Evolutionary conservation across 345 rosid species (phyloP).

Genomic region (Rhizophora apiculata): DNA sequence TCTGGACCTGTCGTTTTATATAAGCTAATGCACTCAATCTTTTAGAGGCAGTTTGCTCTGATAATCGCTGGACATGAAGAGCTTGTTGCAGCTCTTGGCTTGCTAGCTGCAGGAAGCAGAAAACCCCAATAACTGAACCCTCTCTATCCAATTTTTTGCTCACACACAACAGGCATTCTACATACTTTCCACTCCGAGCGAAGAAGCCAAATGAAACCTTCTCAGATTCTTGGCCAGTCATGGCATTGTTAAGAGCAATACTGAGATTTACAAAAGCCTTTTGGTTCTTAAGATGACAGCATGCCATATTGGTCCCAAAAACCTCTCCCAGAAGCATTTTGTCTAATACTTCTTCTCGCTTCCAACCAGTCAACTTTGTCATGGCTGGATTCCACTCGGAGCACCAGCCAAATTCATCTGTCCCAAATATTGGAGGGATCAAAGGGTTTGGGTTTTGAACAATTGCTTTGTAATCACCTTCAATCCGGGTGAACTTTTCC

Average conservation of each 20-base stretch:
- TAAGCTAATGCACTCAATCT: slow-evolving; percentile 73
- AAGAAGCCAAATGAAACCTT: slow-evolving; percentile 82
- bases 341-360: slow-evolving; percentile 73
- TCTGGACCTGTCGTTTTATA: slow-evolving; percentile 72
- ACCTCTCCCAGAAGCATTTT: slow-evolving; percentile 90
- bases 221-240: slow-evolving; percentile 67
- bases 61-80: slow-evolving; percentile 72
- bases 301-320: slow-evolving; percentile 65
- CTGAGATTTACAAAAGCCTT: slow-evolving; percentile 81
- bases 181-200: slow-evolving; percentile 60
- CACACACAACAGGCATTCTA: slow-evolving; percentile 77
- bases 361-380: slow-evolving; percentile 75
- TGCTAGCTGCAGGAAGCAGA: slow-evolving; percentile 95
- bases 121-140: slow-evolving; percentile 69
- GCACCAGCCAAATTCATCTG: slow-evolving; percentile 95
- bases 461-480: slow-evolving; percentile 93
- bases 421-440: slow-evolving; percentile 90
- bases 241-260: slow-evolving; percentile 65
- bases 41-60: slow-evolving; percentile 76
- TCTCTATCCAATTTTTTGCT: slow-evolving; percentile 76
- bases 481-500: slow-evolving; percentile 97
- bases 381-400: slow-evolving; percentile 97
- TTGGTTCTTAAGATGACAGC: slow-evolving; percentile 79
- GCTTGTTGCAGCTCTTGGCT: slow-evolving; percentile 93
- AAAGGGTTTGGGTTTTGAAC: slow-evolving; percentile 89